Evolutionary conservation across 2,329 filamentous ascomycete species (phyloP).

Genomic region (Aspergillus chevalieri): DNA sequence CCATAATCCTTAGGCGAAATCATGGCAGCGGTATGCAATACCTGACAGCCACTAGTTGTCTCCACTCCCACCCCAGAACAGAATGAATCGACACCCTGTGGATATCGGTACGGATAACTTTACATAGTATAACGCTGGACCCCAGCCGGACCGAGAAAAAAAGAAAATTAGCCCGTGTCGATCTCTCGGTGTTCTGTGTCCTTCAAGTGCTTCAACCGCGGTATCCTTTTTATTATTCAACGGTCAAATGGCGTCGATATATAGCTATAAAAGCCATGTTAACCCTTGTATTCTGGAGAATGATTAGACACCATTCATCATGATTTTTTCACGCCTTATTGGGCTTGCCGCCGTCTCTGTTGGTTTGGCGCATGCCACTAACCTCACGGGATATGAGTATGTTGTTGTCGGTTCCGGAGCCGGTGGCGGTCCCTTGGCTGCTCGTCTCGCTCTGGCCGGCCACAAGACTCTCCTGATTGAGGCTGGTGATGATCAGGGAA

Average conservation of each 20-base stretch:
- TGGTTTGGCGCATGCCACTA: constrained; percentile 11
- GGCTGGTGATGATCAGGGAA: constrained; percentile 31
- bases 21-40: neutral
- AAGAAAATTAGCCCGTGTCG: neutral
- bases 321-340: neutral
- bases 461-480: constrained; percentile 34
- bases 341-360: constrained; percentile 1
- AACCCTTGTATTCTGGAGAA: neutral
- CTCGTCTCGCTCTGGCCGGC: constrained; percentile 29
- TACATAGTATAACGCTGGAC: neutral
- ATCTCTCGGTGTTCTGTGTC: neutral
- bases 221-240: neutral
- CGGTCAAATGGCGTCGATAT: neutral
- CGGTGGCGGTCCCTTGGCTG: constrained; percentile 31
- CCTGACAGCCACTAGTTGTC: neutral
- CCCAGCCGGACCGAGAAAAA: neutral
- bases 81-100: neutral
- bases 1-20: neutral
- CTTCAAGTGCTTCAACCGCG: neutral
- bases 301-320: neutral
- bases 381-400: constrained; percentile 32
- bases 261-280: neutral
- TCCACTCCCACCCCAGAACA: neutral
- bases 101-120: neutral
- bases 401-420: constrained; percentile 34